Conservation (phyloP, 495 filamentous ascomycete species). For the Penicillium chermesinum region DNA sequence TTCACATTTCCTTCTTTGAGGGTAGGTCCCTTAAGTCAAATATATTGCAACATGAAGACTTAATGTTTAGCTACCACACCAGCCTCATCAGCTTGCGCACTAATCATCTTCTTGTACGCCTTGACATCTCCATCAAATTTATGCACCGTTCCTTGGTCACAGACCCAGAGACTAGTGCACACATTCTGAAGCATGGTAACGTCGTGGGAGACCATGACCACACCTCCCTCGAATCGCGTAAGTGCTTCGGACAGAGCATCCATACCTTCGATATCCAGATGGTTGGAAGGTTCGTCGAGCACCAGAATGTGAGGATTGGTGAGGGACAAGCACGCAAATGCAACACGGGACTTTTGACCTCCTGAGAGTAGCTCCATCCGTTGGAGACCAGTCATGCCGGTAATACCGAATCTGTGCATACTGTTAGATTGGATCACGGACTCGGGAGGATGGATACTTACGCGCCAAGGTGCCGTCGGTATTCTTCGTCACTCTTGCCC, state of each 20-base stretch:
- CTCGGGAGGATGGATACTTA: constrained; percentile 20
- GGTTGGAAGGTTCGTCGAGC: constrained; percentile 97
- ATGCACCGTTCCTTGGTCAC: constrained; percentile 91
- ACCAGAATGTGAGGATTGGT: constrained; percentile 95
- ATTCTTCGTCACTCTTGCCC: constrained; percentile 92
- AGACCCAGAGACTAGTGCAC: constrained; percentile 93
- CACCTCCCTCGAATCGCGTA: constrained; percentile 82
- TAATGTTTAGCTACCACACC: constrained; percentile 61
- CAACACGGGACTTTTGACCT: constrained; percentile 97
- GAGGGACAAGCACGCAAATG: constrained; percentile 89
- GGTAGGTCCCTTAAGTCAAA: too few species aligned
- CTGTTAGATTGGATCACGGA: constrained; percentile 1
- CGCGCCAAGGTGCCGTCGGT: constrained; percentile 89
- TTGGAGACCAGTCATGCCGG: constrained; percentile 92
- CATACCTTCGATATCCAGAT: constrained; percentile 99
- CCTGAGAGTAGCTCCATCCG: constrained; percentile 93
- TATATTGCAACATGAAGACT: background rate
- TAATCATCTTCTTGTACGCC: constrained; percentile 96
- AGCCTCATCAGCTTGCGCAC: constrained; percentile 77
- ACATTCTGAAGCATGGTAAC: constrained; percentile 98
- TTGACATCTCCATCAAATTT: constrained; percentile 93
- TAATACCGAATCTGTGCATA: constrained; percentile 76
- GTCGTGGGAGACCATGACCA: constrained; percentile 98
- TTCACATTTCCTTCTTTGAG: too few species aligned
- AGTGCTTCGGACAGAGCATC: constrained; percentile 85